Evolutionary conservation across 306 rosid genomes (phyloP).

Genomic region (Quercus ilex): DNA sequence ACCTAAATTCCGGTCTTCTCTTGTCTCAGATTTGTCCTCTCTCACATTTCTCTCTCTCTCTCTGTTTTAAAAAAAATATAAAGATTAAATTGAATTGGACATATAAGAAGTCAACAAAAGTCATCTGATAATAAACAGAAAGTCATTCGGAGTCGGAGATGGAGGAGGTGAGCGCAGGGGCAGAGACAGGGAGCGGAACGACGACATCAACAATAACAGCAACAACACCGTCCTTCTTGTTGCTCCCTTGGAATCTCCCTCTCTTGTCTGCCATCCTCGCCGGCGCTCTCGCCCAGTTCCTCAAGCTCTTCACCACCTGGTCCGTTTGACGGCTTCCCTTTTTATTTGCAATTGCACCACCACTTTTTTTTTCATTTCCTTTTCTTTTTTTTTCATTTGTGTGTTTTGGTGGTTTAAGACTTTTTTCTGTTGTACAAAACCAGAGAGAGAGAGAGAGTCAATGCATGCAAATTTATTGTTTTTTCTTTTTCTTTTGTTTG

Average conservation of each 20-base stretch:
- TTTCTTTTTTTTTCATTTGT: not conserved
- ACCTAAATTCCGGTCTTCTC: too few species aligned
- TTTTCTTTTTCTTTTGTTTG: not conserved
- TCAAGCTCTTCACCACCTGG: slow-evolving; percentile 96
- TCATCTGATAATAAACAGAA: too few species aligned
- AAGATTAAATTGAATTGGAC: too few species aligned
- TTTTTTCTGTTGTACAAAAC: too few species aligned
- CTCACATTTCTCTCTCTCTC: too few species aligned
- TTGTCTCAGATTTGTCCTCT: too few species aligned
- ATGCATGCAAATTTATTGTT: not conserved
- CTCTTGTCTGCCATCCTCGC: slow-evolving; percentile 67
- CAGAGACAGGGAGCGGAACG: slow-evolving; percentile 15
- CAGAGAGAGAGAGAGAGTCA: not conserved
- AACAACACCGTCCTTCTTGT: not conserved
- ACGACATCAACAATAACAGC: slow-evolving; percentile 22
- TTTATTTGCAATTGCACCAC: not conserved
- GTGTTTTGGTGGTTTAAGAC: too few species aligned
- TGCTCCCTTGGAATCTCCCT: slow-evolving; percentile 52
- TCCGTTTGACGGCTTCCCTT: slow-evolving; percentile 13
- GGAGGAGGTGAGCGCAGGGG: too few species aligned
- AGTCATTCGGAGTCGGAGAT: too few species aligned
- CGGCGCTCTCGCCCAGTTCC: slow-evolving; percentile 79
- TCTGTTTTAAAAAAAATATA: too few species aligned
- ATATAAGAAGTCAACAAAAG: too few species aligned
- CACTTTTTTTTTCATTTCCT: not conserved